Conservation (phyloP, 768 basidiomycete genomes). For the Boletus huronensis region DNA sequence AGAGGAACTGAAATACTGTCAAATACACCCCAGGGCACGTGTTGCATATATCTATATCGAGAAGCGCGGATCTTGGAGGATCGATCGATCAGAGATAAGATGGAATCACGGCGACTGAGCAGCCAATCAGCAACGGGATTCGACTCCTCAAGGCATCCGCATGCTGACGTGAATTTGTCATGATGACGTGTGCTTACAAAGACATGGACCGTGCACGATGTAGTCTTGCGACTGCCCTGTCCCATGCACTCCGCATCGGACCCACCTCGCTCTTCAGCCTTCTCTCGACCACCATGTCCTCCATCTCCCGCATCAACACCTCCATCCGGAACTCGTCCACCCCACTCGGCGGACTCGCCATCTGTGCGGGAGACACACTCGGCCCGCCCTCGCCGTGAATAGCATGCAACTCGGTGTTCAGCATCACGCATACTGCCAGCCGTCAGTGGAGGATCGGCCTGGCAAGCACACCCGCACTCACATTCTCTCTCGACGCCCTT, state of each 20-base stretch:
- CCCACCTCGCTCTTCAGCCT: constrained; percentile 53
- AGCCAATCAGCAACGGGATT: constrained; percentile 2
- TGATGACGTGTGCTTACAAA: constrained; percentile 15
- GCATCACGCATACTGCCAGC: constrained; percentile 43
- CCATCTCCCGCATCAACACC: constrained; percentile 53
- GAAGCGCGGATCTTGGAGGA: constrained; percentile 5
- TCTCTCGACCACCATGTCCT: constrained; percentile 61
- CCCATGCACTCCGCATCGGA: constrained; percentile 55
- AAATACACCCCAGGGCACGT: constrained; percentile 10
- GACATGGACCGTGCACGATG: constrained; percentile 25
- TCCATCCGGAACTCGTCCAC: constrained; percentile 37
- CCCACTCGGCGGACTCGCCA: constrained; percentile 15
- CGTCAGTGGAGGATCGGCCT: constrained; percentile 1
- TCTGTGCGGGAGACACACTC: background rate
- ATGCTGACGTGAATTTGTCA: constrained; percentile 3
- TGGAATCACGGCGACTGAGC: constrained; percentile 1
- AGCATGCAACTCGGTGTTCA: constrained; percentile 54
- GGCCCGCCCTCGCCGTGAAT: constrained; percentile 31
- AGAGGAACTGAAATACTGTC: background rate
- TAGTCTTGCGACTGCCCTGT: constrained; percentile 35
- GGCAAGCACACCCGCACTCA: constrained; percentile 22
- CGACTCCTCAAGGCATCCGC: constrained; percentile 14
- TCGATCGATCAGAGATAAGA: constrained; percentile 12
- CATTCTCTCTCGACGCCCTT: constrained; percentile 54
- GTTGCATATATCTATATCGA: constrained; percentile 15